Evolutionary conservation across 495 filamentous ascomycete species (phyloP), one percentile per base, ranked within the genome.

Genomic region (Opeltia flavorubescens): DNA sequence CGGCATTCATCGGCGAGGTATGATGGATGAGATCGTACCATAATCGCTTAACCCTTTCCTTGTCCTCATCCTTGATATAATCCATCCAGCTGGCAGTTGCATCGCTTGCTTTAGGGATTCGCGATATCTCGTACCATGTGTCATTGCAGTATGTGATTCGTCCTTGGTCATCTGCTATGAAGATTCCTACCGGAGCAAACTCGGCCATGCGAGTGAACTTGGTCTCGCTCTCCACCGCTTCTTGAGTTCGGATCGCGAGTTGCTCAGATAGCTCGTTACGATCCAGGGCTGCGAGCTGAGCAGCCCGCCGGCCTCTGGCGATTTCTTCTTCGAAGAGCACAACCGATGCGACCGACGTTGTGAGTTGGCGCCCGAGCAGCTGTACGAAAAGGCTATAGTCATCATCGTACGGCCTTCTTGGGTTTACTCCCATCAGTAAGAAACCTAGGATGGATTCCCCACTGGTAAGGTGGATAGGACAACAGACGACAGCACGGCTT

Each of bases 291-390:
- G 81, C 81, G 30, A 82, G 62, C 20, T 71, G 71, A 13, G 81
- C 81, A 4, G 80, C 81, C 50, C 66, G 66, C 59, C 80, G 72
- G 13, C 81, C 80, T 41, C 80, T 63, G 43, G 70, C 70, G 50
- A 84, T 84, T 55, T 86, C 81, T 49, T 84, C 81, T 52, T 84
- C 81, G 46, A 83, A 83, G 5, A 86, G 56, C 0, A 84, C 78
- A 7, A 84, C 80, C 0, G 79, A 82, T 9, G 81, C 81, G 55
- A 84, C 69, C 5, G 78, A 79, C 1, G 81, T 86, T 7, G 76
- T 77, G 7, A 84, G 63, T 52, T 84, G 81, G 11, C 80, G 70
- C 34, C 74, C 78, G 15, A 86, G 62, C n/a, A 86, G 64, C 52
- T 76, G 76, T 41, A 84, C 66, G 52, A 84, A 86, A 0, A 84